Evolutionary conservation across 2,329 filamentous ascomycete species (phyloP).

Genomic region (Ophiostoma himal-ulmi): DNA sequence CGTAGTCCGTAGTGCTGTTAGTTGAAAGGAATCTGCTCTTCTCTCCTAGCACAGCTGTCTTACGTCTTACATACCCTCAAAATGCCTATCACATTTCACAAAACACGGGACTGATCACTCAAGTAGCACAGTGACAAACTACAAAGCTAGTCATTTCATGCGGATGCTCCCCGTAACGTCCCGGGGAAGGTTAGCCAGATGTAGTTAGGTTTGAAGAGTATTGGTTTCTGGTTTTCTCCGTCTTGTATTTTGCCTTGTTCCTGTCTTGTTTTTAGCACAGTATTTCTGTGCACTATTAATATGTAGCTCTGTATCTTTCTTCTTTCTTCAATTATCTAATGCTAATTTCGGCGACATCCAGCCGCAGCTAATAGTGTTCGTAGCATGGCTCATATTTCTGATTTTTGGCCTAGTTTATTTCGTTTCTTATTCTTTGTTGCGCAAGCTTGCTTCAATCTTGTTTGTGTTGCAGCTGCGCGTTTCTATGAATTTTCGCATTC

Average conservation of each 20-base stretch:
- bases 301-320: not conserved
- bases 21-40: not conserved
- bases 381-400: not conserved
- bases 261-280: not conserved
- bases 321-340: not conserved
- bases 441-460: not conserved
- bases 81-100: slow-evolving; percentile 12
- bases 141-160: slow-evolving; percentile 3
- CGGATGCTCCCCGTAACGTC: slow-evolving; percentile 11
- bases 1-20: not conserved
- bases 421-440: not conserved
- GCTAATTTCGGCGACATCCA: not conserved
- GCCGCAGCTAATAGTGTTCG: not conserved
- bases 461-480: not conserved
- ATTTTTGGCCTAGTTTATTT: not conserved
- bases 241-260: not conserved
- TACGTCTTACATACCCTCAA: not conserved
- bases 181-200: slow-evolving; percentile 3
- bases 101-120: not conserved
- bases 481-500: not conserved
- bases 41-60: not conserved
- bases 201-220: not conserved
- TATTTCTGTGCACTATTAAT: not conserved
- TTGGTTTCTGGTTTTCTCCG: not conserved
- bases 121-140: not conserved